Percentiles rank a stretch among this genome's conserved stretches.
Conservation (phyloP, 768 basidiomycete species). For the Lyophyllum atratum region DNA sequence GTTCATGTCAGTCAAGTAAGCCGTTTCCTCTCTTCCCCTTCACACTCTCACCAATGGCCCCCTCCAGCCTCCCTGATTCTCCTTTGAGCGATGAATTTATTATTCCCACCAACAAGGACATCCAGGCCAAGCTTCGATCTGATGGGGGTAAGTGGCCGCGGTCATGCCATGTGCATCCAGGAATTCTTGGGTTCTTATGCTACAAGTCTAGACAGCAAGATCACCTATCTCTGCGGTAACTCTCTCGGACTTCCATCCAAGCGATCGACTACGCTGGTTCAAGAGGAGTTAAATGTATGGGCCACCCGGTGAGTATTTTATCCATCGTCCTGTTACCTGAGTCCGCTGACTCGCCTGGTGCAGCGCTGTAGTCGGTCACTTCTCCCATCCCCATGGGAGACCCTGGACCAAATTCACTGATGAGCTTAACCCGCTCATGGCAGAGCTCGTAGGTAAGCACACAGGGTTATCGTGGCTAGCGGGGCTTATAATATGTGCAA, state of each 20-base stretch:
- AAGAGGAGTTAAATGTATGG: conserved; percentile 89
- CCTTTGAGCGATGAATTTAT: conserved; percentile 56
- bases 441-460: conserved; percentile 79
- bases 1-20: neutral
- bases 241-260: conserved; percentile 86
- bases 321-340: conserved; percentile 11
- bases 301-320: conserved; percentile 53
- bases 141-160: conserved; percentile 36
- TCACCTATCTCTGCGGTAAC: conserved; percentile 94
- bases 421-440: conserved; percentile 70
- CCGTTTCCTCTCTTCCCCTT: neutral
- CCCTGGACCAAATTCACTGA: conserved; percentile 84
- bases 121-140: conserved; percentile 41
- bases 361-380: conserved; percentile 89
- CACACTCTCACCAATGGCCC: conserved; percentile 4
- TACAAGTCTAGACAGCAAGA: conserved; percentile 45
- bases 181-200: conserved; percentile 3
- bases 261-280: conserved; percentile 67
- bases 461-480: neutral
- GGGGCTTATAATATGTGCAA: conserved; percentile 24
- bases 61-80: conserved; percentile 19
- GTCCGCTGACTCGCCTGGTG: conserved; percentile 17
- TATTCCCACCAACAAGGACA: conserved; percentile 54
- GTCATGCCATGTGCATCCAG: neutral
- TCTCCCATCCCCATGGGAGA: conserved; percentile 80